Evolutionary conservation across 495 filamentous ascomycete species (phyloP).

Genomic region (Penicillium nucicola): DNA sequence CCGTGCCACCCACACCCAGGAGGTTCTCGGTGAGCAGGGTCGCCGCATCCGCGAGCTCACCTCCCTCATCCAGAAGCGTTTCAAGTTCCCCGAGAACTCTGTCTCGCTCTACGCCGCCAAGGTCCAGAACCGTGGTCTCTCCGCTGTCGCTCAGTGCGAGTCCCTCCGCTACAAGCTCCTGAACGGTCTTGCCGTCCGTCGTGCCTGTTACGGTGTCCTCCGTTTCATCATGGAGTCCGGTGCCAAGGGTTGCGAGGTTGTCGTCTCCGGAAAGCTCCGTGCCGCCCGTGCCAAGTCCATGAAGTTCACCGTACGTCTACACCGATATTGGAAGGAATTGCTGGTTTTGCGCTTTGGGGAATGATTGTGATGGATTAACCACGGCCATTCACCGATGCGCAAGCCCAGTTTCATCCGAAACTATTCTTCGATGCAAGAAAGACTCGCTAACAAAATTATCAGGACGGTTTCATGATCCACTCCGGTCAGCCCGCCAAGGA

Average conservation of each 20-base stretch:
- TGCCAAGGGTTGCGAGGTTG: conserved; percentile 99
- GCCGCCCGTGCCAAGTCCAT: conserved; percentile 99
- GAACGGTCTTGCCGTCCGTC: conserved; percentile 94
- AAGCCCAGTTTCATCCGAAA: not conserved
- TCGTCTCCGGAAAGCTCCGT: conserved; percentile 97
- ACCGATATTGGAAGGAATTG: conserved; percentile 2
- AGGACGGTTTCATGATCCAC: conserved; percentile 99
- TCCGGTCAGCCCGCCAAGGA: conserved; percentile 98
- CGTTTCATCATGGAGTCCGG: conserved; percentile 99
- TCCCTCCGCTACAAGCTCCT: conserved; percentile 99
- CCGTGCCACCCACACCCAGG: conserved; percentile 99
- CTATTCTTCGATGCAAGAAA: not conserved
- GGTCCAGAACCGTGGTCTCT: conserved; percentile 99
- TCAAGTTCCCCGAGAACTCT: conserved; percentile 99
- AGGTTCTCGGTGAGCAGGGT: conserved; percentile 99
- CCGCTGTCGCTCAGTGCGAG: conserved; percentile 99
- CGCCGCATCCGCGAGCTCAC: conserved; percentile 99
- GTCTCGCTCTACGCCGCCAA: conserved; percentile 99
- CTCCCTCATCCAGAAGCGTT: conserved; percentile 99
- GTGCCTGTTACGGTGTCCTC: conserved; percentile 99
- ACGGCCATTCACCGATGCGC: too few relatives aligned
- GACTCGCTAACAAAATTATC: conserved; percentile 14
- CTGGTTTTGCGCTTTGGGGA: not conserved
- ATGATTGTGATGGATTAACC: not conserved
- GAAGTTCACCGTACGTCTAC: conserved; percentile 89